Percentiles rank a stretch among this genome's conserved stretches.
Conservation (phyloP, 306 rosid genomes). For the Quercus parvula region DNA sequence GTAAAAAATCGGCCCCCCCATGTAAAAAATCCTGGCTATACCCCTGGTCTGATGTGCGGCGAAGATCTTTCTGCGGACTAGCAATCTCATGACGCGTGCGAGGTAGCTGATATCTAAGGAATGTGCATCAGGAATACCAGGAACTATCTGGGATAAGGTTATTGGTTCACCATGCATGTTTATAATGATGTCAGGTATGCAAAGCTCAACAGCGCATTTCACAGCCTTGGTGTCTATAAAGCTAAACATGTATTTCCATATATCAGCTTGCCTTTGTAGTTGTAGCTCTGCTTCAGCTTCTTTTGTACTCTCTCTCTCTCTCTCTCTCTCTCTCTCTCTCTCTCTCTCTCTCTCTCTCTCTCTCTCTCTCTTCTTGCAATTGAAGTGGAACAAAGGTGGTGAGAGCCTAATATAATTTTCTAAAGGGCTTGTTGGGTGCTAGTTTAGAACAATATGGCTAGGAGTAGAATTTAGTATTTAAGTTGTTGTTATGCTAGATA, state of each 20-base stretch:
- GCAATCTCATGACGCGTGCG: conserved; percentile 33
- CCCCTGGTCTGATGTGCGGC: conserved; percentile 1
- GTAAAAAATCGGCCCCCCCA: no score
- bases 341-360: not conserved
- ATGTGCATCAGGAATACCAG: conserved; percentile 3
- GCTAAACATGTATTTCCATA: conserved; percentile 38
- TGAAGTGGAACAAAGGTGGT: not conserved
- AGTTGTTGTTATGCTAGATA: no score
- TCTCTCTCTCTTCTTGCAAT: not conserved
- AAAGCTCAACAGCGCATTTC: conserved; percentile 41
- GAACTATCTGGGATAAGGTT: conserved; percentile 25
- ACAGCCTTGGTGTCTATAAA: conserved; percentile 40
- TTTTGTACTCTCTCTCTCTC: not conserved
- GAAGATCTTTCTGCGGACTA: conserved; percentile 33
- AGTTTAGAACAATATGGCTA: no score
- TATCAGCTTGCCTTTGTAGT: conserved; percentile 41
- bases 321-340: not conserved
- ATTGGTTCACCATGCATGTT: conserved; percentile 25
- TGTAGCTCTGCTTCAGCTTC: conserved; percentile 5
- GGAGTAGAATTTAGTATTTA: no score
- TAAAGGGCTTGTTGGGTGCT: no score
- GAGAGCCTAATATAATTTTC: no score
- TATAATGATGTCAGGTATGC: conserved; percentile 39
- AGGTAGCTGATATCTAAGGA: conserved; percentile 30
- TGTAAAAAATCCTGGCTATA: no score